phyloP scores from a whole-genome alignment of 371 early-diverging fungal genomes.

The Mucor circinelloides region DNA sequence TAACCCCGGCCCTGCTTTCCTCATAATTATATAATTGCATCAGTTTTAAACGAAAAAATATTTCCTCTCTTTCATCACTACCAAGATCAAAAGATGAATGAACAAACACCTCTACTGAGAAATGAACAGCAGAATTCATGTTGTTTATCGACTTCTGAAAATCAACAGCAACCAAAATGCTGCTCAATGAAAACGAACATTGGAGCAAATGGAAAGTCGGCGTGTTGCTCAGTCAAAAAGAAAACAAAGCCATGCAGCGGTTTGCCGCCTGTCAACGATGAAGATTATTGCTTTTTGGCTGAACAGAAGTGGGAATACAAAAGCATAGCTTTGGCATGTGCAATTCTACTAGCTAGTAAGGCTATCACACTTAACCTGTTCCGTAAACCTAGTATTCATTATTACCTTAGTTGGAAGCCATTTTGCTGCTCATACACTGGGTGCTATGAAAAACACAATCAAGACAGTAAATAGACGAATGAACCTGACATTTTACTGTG shows the following conservation, averaged over 20 bases:
- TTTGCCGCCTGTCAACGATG: conserved; percentile 5
- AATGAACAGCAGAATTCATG: background rate
- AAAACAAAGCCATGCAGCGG: background rate
- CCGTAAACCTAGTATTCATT: background rate
- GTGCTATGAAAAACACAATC: conserved; percentile 69
- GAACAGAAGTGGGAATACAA: conserved; percentile 61
- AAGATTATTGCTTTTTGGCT: conserved; percentile 25
- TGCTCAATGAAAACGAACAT: conserved; percentile 18
- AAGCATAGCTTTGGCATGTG: conserved; percentile 63
- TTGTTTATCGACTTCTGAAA: background rate
- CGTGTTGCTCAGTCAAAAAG: conserved; percentile 18
- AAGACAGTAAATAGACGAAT: conserved; percentile 51
- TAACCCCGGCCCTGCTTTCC: background rate
- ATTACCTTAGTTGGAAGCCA: conserved; percentile 66
- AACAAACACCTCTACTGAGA: conserved; percentile 26
- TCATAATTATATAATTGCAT: background rate
- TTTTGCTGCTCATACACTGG: conserved; percentile 75
- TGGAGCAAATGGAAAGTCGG: background rate
- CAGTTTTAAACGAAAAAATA: background rate
- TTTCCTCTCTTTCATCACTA: background rate
- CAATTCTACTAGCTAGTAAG: conserved; percentile 69
- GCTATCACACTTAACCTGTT: background rate
- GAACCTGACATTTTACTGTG: background rate
- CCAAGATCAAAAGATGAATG: conserved; percentile 13
- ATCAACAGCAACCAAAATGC: conserved; percentile 6